phyloP scores from a whole-genome alignment of 331 rosid species.

The Acacia pycnantha region DNA sequence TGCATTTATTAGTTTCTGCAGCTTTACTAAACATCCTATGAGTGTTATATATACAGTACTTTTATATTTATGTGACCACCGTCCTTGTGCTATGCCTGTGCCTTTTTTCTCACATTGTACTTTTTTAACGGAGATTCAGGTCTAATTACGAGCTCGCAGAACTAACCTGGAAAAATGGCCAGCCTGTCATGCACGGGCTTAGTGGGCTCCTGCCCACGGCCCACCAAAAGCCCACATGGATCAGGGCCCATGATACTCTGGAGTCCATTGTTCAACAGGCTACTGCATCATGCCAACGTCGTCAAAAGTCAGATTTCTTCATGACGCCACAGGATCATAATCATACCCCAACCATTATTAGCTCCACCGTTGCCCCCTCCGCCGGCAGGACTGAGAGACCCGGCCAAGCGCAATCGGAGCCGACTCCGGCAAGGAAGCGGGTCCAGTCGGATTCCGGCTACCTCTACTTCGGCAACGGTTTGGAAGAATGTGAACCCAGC shows the following conservation, averaged over 20 bases:
- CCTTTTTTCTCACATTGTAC: background rate
- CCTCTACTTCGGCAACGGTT: slow-evolving; percentile 13
- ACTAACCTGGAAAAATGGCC: slow-evolving; percentile 56
- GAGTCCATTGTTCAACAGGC: slow-evolving; percentile 74
- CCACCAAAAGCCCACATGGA: slow-evolving; percentile 47
- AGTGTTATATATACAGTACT: no score
- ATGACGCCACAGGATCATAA: slow-evolving; percentile 6
- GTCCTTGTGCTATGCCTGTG: background rate
- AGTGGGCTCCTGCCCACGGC: slow-evolving; percentile 32
- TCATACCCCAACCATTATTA: slow-evolving; percentile 4
- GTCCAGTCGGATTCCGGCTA: slow-evolving; percentile 31
- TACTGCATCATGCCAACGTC: slow-evolving; percentile 36
- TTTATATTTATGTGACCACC: background rate
- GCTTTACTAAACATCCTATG: background rate
- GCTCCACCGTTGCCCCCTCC: slow-evolving; percentile 34
- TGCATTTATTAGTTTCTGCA: background rate
- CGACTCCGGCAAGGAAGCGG: slow-evolving; percentile 26
- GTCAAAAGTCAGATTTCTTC: slow-evolving; percentile 23
- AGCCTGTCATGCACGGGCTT: slow-evolving; percentile 48
- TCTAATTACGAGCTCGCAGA: slow-evolving; percentile 42
- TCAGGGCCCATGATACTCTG: slow-evolving; percentile 49
- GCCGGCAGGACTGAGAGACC: slow-evolving; percentile 19
- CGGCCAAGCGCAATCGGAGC: slow-evolving; percentile 1
- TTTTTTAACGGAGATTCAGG: slow-evolving; percentile 33
- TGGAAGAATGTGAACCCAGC: slow-evolving; percentile 39